Conservation (phyloP, 1,139 yeast genomes). For the Saccharomyces hybrid region DNA sequence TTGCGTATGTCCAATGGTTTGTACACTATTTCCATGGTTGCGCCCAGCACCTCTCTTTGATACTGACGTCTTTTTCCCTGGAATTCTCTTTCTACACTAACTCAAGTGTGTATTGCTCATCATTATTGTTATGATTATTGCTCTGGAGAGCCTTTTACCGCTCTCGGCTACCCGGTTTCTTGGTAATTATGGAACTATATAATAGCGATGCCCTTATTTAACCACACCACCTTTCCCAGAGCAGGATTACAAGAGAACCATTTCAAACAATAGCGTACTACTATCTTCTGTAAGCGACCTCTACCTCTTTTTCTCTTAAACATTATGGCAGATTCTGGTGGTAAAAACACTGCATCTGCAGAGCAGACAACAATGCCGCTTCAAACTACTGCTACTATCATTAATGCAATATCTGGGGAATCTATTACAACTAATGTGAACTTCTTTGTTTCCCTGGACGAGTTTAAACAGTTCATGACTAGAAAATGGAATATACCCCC, state of each 20-base stretch:
- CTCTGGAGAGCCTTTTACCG: not conserved
- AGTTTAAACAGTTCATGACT: slow-evolving; percentile 42
- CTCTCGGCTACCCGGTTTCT: slow-evolving; percentile 1
- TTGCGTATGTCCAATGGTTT: slow-evolving; percentile 24
- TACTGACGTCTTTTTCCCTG: not conserved
- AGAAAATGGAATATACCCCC: slow-evolving; percentile 36
- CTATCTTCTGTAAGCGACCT: not conserved
- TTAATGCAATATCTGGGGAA: slow-evolving; percentile 40
- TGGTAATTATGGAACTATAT: not conserved
- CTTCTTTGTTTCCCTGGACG: slow-evolving; percentile 36
- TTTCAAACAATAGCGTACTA: not conserved
- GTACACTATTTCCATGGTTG: slow-evolving; percentile 18
- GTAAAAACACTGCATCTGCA: not conserved
- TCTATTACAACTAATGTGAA: slow-evolving; percentile 30
- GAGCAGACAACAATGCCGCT: not conserved
- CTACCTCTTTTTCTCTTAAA: not conserved
- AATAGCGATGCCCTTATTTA: not conserved
- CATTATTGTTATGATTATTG: not conserved
- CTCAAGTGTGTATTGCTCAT: not conserved
- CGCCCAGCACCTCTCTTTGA: not conserved
- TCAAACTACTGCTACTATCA: slow-evolving; percentile 26
- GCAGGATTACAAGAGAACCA: not conserved
- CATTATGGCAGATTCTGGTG: not conserved
- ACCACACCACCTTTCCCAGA: not conserved
- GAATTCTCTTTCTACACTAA: not conserved